Evolutionary conservation across 331 rosid species (phyloP), one percentile per base, ranked within the genome.

Genomic region (Spiraea crenata): DNA sequence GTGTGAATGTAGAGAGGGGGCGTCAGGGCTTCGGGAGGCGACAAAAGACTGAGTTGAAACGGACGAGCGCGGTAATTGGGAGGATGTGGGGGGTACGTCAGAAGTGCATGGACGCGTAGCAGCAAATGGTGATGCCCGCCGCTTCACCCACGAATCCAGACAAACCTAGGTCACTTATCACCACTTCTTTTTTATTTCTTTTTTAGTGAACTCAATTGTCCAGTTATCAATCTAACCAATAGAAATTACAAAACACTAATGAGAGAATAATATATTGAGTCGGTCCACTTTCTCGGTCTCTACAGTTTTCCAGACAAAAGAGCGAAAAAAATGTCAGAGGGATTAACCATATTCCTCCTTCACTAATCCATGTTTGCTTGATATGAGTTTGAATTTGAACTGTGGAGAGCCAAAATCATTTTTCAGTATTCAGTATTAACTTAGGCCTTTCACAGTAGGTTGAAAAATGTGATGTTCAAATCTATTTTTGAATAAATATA

Each of bases 141-240:
- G 85, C 78, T 78, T 78, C 65, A 49, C 41, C 78, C 39, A n/a
- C 76, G 75, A 78, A 78, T 82, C 78, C 78, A 57, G 57, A 82
- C 76, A 71, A 82, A 57, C 15, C 72, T 49, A 9, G 52, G 75
- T 54, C 51, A 65, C 45, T 57, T 59, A 59, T 7, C 2, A 38
- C 15, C 14, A 10, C 38, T 7, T 1, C 3, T 58, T 35, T 58
- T 3, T 0, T 58, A 35, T 59, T 35, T n/a, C 7, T 11, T 35
- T 59, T 59, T 59, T 37, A 14, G 15, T 5, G n/a, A 37, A 8
- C 7, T 13, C 15, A 45, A 45, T 45, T 45, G 11, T 45, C 48
- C 2, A 2, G 2, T 25, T 45, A 5, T 45, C 9, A 45, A 9
- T 45, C 64, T 35, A 45, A 42, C 64, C 65, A 66, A 39, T 64